Conservation (phyloP, 2,329 filamentous ascomycete genomes). For the Amauroascus niger region DNA sequence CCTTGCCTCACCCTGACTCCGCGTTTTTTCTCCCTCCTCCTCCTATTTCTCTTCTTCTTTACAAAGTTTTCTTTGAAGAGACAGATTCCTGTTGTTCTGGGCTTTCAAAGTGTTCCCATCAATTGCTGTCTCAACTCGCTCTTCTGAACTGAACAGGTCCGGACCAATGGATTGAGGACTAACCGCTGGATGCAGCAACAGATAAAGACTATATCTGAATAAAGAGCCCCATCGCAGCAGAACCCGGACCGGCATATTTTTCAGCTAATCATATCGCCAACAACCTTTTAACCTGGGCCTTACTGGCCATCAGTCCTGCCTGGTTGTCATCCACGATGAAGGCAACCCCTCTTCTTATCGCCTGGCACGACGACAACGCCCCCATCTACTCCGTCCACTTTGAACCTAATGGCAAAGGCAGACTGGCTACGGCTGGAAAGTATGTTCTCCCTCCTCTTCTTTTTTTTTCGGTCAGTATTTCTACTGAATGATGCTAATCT, state of each 20-base stretch:
- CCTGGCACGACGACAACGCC: constrained; percentile 96
- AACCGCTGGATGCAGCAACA: neutral
- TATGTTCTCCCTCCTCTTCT: constrained; percentile 23
- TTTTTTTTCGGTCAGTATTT: neutral
- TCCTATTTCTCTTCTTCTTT: too few species aligned
- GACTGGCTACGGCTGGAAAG: constrained; percentile 86
- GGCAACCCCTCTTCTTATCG: constrained; percentile 88
- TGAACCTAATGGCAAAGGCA: constrained; percentile 80
- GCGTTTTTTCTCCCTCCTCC: neutral
- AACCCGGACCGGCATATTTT: neutral
- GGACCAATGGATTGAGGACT: constrained; percentile 4
- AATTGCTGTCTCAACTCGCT: constrained; percentile 1
- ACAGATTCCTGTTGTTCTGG: neutral
- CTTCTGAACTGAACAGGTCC: neutral
- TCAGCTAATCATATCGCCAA: neutral
- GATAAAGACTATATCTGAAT: constrained; percentile 3
- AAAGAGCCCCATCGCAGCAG: neutral
- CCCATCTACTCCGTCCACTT: constrained; percentile 98
- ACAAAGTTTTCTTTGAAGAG: neutral
- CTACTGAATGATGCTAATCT: constrained; percentile 10
- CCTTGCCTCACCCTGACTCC: neutral
- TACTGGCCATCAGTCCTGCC: neutral
- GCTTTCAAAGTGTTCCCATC: neutral
- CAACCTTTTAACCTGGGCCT: neutral
- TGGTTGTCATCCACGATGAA: constrained; percentile 62